Conservation (phyloP, 2,329 filamentous ascomycete genomes). For the Anthostomella pinea region DNA sequence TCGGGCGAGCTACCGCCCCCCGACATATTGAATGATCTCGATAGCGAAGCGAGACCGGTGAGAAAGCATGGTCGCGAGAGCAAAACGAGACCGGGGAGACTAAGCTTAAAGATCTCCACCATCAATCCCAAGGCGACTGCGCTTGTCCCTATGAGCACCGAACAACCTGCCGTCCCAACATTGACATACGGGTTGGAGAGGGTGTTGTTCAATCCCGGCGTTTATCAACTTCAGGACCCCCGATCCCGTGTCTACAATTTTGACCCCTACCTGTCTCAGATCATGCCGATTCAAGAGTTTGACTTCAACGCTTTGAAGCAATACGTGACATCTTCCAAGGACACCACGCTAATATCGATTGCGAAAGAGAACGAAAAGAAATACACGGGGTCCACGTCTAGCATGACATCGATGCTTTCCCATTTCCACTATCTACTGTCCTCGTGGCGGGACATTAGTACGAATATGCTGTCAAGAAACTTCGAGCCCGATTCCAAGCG, state of each 20-base stretch:
- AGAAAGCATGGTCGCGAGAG: conserved; percentile 1
- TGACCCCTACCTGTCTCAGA: conserved; percentile 86
- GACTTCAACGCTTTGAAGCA: conserved; percentile 82
- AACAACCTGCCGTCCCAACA: conserved; percentile 48
- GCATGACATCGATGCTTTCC: conserved; percentile 82
- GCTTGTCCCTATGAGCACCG: conserved; percentile 32
- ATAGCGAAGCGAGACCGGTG: conserved; percentile 2
- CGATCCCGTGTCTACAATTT: conserved; percentile 92
- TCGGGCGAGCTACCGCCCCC: too few species aligned
- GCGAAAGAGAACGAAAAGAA: conserved; percentile 67
- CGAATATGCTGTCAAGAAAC: conserved; percentile 61
- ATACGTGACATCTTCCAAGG: conserved; percentile 90
- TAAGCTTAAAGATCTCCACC: conserved; percentile 14
- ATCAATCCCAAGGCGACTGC: conserved; percentile 27
- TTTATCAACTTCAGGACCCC: conserved; percentile 87
- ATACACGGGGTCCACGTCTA: conserved; percentile 94
- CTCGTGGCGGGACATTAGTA: conserved; percentile 71
- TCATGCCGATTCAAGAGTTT: conserved; percentile 92
- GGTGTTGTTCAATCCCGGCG: conserved; percentile 92
- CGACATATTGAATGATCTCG: too few species aligned
- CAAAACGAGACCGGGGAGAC: conserved; percentile 3
- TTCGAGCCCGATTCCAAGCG: conserved; percentile 60
- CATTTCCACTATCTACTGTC: conserved; percentile 95
- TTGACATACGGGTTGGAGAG: conserved; percentile 76
- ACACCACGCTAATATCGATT: conserved; percentile 66